Evolutionary conservation across 345 rosid genomes (phyloP), one percentile per base, ranked within the genome.

Genomic region (Euphorbia pulcherrima): DNA sequence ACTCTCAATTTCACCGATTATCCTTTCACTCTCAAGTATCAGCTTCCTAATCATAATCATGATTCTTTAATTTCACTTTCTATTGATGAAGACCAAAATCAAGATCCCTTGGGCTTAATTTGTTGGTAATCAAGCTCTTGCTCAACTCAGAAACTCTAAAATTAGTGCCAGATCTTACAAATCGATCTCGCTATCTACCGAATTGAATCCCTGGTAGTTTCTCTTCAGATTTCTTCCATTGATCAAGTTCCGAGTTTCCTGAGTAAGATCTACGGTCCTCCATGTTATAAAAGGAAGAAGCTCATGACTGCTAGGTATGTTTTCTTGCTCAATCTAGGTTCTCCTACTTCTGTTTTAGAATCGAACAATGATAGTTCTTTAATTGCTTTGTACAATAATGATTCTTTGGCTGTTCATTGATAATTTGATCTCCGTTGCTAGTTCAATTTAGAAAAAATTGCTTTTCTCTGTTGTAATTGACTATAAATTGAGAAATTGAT

Each of bases 121-220:
- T n/a, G 72, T 78, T 84, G 11, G 1, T 14, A 1, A 65, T 72
- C 44, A 27, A 5, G 84, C 85, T 4, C 72, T 87, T 2, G 86
- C 89, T 33, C 85, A 72, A 62, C 72, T 87, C 71, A 74, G 90
- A n/a, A 79, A 85, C 79, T 79, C 85, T 51, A 82, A 74, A 55
- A 76, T 87, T 82, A 77, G 66, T 67, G 77, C 84, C 68, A 81
- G 84, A 73, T 80, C 80, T 48, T 72, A 71, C 67, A 77, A 48
- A 58, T 75, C 80, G 62, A 53, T 47, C 40, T 75, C 69, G 0
- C 29, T 70, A 8, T 13, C 37, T 56, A 27, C 41, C 44, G n/a
- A 16, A 10, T 67, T 7, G 69, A 74, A 62, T 44, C 72, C 17
- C 41, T 53, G 51, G 16, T 9, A 18, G 2, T 9, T 2, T 9